These are phyloP conservation scores for Torulaspora indica DNA, from an alignment of 805 yeast genomes.

Conservation along the genomic window DNA sequence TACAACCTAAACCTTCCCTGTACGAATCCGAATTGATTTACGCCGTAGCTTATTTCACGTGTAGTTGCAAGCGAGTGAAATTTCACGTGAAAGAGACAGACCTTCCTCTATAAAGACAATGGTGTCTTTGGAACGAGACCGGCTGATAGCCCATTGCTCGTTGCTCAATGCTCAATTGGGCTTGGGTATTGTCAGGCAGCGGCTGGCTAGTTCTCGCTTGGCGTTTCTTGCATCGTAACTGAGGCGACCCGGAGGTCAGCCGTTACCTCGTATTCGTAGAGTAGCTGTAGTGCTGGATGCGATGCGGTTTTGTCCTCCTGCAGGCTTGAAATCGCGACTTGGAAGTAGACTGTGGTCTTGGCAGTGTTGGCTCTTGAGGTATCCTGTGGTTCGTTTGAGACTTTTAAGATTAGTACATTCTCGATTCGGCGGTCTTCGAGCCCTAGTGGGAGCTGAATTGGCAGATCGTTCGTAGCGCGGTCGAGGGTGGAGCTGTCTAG, in stretches of 20 bases:
- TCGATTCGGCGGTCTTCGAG: not conserved
- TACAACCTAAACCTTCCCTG: not conserved
- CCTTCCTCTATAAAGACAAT: too few relatives aligned
- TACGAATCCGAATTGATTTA: too few relatives aligned
- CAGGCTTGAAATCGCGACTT: not conserved
- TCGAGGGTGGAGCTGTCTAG: conserved; percentile 2
- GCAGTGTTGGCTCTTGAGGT: not conserved
- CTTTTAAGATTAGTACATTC: not conserved
- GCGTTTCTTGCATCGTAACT: not conserved
- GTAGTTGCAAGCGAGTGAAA: not conserved
- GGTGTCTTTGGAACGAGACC: too few relatives aligned
- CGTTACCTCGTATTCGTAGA: not conserved
- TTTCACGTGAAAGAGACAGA: conserved; percentile 6
- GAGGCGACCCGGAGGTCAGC: not conserved
- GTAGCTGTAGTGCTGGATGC: not conserved
- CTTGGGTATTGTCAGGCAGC: too few relatives aligned
- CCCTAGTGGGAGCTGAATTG: conserved; percentile 1
- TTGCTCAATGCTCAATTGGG: too few relatives aligned
- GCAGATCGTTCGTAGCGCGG: not conserved
- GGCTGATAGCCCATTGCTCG: too few relatives aligned
- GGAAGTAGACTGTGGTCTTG: not conserved
- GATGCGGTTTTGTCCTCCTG: not conserved
- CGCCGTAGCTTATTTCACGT: conserved; percentile 1
- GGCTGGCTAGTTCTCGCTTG: too few relatives aligned
- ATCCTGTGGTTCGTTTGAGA: not conserved